Evolutionary conservation across 495 filamentous ascomycete genomes (phyloP).

Genomic region (Xylaria telfairii): DNA sequence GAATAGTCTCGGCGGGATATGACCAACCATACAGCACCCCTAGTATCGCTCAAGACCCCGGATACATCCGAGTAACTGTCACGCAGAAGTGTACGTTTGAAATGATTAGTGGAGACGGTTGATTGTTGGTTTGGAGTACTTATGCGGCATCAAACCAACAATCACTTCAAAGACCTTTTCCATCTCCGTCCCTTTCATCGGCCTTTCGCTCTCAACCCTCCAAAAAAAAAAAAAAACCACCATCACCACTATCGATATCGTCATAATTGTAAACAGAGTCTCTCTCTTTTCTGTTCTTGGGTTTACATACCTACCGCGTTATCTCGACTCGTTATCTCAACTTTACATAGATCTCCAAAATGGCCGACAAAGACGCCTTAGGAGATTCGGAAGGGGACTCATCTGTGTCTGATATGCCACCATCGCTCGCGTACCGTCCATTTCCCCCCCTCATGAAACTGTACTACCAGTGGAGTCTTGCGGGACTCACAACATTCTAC

Average conservation of each 20-base stretch:
- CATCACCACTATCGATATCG: not conserved
- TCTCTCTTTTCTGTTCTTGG: no score
- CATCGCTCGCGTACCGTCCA: not conserved
- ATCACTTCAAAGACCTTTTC: no score
- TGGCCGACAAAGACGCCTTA: not conserved
- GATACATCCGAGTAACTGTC: no score
- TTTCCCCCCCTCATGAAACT: slow-evolving; percentile 5
- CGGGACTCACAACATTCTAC: not conserved
- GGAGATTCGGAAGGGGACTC: not conserved
- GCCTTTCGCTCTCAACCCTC: no score
- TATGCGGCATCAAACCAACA: no score
- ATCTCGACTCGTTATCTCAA: not conserved
- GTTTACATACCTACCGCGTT: not conserved
- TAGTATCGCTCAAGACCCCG: no score
- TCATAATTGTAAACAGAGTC: no score
- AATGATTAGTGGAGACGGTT: no score
- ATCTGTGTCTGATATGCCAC: not conserved
- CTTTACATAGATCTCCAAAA: not conserved
- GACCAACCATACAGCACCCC: no score
- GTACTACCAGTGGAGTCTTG: not conserved
- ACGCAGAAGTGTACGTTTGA: no score
- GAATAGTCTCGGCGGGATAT: no score
- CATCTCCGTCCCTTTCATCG: not conserved
- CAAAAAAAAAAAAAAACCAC: not conserved
- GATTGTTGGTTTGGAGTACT: no score